Base-by-base conservation (phyloP, 257 asterid species). In the Capsicum chinense region DNA sequence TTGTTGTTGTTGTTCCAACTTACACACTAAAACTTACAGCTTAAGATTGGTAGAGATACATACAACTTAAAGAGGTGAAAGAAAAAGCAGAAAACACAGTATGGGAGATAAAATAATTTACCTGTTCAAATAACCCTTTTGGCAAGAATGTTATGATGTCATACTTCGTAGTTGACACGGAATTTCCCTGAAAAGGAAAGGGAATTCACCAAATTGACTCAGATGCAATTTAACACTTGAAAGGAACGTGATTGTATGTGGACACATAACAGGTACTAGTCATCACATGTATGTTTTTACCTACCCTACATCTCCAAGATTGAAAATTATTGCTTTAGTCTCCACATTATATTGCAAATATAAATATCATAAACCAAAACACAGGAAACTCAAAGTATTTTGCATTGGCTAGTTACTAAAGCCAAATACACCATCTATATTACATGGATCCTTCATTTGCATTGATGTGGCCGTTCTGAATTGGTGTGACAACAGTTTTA, bases 101-200 rank as follows among this genome's bases (percentile, higher is more conserved):
- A 15, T 60, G 66, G 84, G 57, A 64, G 70, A 67, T 82, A 50
- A 59, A 74, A 83, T 59, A 87, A 71, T 86, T 88, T 93, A 97
- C 99, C 97, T 97, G 99, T 91, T 95, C 99, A 89, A 97, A 97
- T 84, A 97, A 89, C 57, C 99, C 99, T 92, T 95, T 95, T 0
- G 99, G 99, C 86, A 95, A 89, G 87, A 95, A 95, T 10, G 99
- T 95, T 19, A 97, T 68, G 48, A 97, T 87, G 56, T 95, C 99
- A 79, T 97, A 95, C 91, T 97, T 97, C 3, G 99, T 97, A 79
- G 99, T 97, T 64, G 99, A 95, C 71, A 97, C 99, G 37, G 98
- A 90, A 90, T 95, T 97, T 66, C 95, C 96, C 99, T 97, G 95
- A 81, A 90, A 90, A 83, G 57, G 16, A 54, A 70, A 52, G 37